phyloP scores from a whole-genome alignment of 2,329 filamentous ascomycete species.

The Blastomyces emzantsi region DNA sequence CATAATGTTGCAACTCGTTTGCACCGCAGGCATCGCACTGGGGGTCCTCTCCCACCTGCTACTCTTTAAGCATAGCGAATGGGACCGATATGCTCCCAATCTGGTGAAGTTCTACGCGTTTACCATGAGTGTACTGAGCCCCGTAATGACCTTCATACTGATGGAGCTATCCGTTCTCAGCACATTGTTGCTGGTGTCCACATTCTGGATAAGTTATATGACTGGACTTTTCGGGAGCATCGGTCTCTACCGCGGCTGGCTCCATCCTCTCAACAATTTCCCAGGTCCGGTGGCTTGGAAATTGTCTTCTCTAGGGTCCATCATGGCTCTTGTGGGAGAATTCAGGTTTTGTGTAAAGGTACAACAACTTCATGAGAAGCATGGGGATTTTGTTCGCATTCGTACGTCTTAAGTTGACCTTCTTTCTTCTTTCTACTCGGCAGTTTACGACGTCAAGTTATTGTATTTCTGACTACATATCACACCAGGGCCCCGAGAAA shows the following conservation, averaged over 20 bases:
- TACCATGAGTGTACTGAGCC: background rate
- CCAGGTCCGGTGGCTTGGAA: conserved; percentile 20
- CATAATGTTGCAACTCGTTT: background rate
- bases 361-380: conserved; percentile 18
- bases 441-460: background rate
- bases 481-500: conserved; percentile 16
- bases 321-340: conserved; percentile 12
- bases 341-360: conserved; percentile 15
- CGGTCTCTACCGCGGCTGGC: conserved; percentile 20
- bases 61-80: conserved; percentile 4
- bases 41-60: background rate
- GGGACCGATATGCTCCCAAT: conserved; percentile 1
- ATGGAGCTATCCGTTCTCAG: background rate
- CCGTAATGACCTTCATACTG: background rate
- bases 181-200: background rate
- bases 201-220: conserved; percentile 6
- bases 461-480: background rate
- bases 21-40: background rate
- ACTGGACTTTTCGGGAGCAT: conserved; percentile 16
- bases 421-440: background rate
- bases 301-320: conserved; percentile 18
- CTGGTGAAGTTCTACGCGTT: background rate
- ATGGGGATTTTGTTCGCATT: conserved; percentile 24
- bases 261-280: conserved; percentile 21
- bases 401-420: background rate